phyloP scores from a whole-genome alignment of 805 yeast species.

The Metschnikowia amazonensis region DNA sequence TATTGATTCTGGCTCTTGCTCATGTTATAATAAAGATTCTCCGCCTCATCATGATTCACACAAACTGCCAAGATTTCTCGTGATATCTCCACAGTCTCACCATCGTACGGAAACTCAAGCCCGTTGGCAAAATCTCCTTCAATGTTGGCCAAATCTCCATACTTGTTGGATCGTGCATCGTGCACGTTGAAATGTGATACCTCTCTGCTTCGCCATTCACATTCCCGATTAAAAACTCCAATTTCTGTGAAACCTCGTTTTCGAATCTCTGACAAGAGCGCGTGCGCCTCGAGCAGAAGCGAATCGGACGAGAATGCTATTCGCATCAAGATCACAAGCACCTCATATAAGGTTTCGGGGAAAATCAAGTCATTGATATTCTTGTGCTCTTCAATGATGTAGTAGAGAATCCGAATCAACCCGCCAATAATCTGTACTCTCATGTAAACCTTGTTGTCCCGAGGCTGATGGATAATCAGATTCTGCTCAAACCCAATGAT shows the following conservation, averaged over 20 bases:
- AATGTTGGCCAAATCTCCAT: conserved; percentile 24
- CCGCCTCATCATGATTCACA: conserved; percentile 76
- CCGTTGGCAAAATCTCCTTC: conserved; percentile 53
- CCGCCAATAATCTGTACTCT: conserved; percentile 41
- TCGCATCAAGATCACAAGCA: conserved; percentile 49
- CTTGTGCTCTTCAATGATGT: conserved; percentile 32
- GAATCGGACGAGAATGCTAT: conserved; percentile 48
- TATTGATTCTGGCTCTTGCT: no score
- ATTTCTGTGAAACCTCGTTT: conserved; percentile 23
- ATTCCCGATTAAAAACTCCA: conserved; percentile 43
- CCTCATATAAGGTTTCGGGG: conserved; percentile 42
- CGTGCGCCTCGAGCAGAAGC: conserved; percentile 34
- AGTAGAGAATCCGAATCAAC: conserved; percentile 37
- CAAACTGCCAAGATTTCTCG: conserved; percentile 65
- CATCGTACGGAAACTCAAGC: conserved; percentile 57
- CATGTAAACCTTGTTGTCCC: conserved; percentile 35
- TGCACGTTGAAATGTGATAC: conserved; percentile 28
- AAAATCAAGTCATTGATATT: conserved; percentile 32
- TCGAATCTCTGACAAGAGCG: conserved; percentile 35
- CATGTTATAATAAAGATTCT: conserved; percentile 66
- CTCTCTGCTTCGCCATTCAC: conserved; percentile 40
- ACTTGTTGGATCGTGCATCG: conserved; percentile 8
- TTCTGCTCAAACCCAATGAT: conserved; percentile 50
- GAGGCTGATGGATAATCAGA: conserved; percentile 40
- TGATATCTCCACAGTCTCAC: conserved; percentile 62